phyloP scores from a whole-genome alignment of 2,329 filamentous ascomycete species.

The Didymella keratinophila region DNA sequence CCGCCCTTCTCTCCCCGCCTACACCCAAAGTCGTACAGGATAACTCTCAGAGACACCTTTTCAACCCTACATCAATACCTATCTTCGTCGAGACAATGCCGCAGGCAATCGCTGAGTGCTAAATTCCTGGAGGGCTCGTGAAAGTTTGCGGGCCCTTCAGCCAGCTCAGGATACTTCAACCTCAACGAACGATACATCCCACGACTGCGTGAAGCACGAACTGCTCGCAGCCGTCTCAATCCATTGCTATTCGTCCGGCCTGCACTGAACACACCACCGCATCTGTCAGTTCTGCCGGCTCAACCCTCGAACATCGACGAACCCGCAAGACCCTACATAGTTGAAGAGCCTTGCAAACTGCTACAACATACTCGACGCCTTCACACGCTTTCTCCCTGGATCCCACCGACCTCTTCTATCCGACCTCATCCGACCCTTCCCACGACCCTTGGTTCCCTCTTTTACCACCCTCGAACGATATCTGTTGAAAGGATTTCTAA shows the following conservation, averaged over 20 bases:
- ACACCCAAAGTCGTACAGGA: slow-evolving; percentile 53
- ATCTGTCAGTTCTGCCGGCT: slow-evolving; percentile 46
- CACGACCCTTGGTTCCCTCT: not conserved
- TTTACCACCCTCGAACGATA: slow-evolving; percentile 3
- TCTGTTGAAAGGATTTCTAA: slow-evolving; percentile 10
- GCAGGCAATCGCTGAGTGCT: slow-evolving; percentile 70
- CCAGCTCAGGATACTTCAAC: slow-evolving; percentile 78
- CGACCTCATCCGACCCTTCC: slow-evolving; percentile 10
- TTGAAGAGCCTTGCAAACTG: slow-evolving; percentile 43
- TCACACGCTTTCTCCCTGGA: slow-evolving; percentile 34
- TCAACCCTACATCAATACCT: slow-evolving; percentile 36
- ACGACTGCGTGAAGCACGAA: slow-evolving; percentile 46
- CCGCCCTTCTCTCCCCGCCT: slow-evolving; percentile 43
- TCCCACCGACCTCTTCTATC: slow-evolving; percentile 9
- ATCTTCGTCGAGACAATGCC: slow-evolving; percentile 58
- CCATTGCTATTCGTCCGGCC: slow-evolving; percentile 45
- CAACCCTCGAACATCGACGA: slow-evolving; percentile 47
- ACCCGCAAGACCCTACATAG: slow-evolving; percentile 46
- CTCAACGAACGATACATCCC: slow-evolving; percentile 54
- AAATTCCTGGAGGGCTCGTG: slow-evolving; percentile 77
- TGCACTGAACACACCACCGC: slow-evolving; percentile 38
- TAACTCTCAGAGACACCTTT: slow-evolving; percentile 34
- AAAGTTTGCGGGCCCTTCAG: slow-evolving; percentile 69
- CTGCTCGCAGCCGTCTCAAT: slow-evolving; percentile 43
- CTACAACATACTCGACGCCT: slow-evolving; percentile 41